phyloP scores from a whole-genome alignment of 2,329 filamentous ascomycete genomes.

The Bipolaris gigantea region DNA sequence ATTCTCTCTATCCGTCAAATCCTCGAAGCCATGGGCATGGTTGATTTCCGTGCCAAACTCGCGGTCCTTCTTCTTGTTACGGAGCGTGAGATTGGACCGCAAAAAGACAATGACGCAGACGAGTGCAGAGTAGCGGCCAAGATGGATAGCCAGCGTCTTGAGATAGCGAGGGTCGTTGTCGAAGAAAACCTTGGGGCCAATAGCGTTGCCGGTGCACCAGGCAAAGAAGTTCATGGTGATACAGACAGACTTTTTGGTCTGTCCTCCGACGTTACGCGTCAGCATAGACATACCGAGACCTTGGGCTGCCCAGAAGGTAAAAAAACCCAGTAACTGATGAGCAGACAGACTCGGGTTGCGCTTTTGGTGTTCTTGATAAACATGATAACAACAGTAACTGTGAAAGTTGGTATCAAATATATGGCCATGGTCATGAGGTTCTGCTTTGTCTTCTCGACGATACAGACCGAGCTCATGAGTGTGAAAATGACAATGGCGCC shows the following conservation, averaged over 20 bases:
- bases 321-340: constrained; percentile 74
- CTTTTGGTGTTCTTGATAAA: constrained; percentile 62
- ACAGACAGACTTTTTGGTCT: constrained; percentile 71
- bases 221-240: constrained; percentile 71
- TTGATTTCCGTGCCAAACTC: constrained; percentile 39
- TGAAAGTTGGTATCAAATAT: constrained; percentile 69
- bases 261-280: constrained; percentile 69
- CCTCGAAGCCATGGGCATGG: constrained; percentile 59
- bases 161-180: constrained; percentile 66
- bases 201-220: constrained; percentile 69
- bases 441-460: constrained; percentile 70
- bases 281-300: constrained; percentile 69
- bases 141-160: constrained; percentile 69
- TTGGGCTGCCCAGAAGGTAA: constrained; percentile 77
- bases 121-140: constrained; percentile 67
- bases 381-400: constrained; percentile 73
- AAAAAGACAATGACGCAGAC: constrained; percentile 61
- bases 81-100: constrained; percentile 58
- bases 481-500: constrained; percentile 74
- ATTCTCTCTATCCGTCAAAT: constrained; percentile 65
- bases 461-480: constrained; percentile 65
- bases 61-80: constrained; percentile 63
- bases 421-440: constrained; percentile 68
- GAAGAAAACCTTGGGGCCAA: constrained; percentile 53
- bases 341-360: constrained; percentile 64